phyloP scores from a whole-genome alignment of 2,329 filamentous ascomycete species.

The Paramyrothecium sp. region DNA sequence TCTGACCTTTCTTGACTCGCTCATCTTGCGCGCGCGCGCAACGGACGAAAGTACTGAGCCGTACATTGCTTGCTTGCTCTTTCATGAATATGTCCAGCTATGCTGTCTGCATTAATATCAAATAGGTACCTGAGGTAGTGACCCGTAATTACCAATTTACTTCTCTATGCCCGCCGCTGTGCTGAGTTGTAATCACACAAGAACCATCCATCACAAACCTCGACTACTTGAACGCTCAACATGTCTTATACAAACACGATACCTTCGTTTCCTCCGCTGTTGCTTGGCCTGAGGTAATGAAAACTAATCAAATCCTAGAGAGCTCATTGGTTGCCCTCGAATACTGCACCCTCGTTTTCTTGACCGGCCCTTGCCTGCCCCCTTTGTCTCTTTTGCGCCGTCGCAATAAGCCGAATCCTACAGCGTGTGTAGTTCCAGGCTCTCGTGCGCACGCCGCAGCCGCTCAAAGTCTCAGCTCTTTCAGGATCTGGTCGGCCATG shows the following conservation, averaged over 20 bases:
- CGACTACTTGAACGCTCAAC: conserved; percentile 10
- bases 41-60: no score
- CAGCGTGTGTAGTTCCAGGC: no score
- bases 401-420: no score
- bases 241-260: conserved; percentile 17
- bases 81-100: not conserved
- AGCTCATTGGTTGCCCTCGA: not conserved
- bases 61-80: no score
- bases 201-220: no score
- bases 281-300: not conserved
- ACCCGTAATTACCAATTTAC: not conserved
- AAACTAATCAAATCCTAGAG: not conserved
- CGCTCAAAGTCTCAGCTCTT: conserved; percentile 73
- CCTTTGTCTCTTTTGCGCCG: no score
- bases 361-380: not conserved
- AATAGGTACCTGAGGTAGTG: not conserved
- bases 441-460: no score
- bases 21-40: not conserved
- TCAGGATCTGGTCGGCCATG: conserved; percentile 93
- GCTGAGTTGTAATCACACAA: not conserved
- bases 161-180: not conserved
- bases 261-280: conserved; percentile 5
- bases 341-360: not conserved
- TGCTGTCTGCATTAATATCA: not conserved
- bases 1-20: not conserved